Conservation (phyloP, 1,139 yeast genomes). For the Pichia sp. region DNA sequence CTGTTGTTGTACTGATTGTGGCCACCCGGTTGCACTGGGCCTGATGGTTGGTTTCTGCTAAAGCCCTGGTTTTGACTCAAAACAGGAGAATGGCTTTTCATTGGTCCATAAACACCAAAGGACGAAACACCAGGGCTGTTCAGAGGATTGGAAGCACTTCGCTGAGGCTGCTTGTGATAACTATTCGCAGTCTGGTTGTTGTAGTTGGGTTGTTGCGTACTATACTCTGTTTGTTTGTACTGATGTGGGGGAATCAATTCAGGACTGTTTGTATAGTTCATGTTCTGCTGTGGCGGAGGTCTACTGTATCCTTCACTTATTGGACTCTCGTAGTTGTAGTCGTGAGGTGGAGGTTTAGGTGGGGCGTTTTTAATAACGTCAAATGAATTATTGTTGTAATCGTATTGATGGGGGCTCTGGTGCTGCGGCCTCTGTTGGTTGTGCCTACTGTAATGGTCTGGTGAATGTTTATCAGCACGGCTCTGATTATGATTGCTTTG, state of each 20-base stretch:
- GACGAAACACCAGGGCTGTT: slow-evolving; percentile 12
- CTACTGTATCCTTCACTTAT: not conserved
- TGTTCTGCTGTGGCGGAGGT: not conserved
- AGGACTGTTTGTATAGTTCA: slow-evolving; percentile 15
- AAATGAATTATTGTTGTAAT: not conserved
- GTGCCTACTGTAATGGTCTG: not conserved
- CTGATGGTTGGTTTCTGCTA: not conserved
- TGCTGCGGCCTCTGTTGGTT: slow-evolving; percentile 1
- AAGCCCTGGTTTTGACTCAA: not conserved
- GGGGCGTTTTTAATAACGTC: not conserved
- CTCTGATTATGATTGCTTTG: not conserved
- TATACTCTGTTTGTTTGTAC: slow-evolving; percentile 10
- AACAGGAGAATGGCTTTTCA: slow-evolving; percentile 16
- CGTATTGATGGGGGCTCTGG: not conserved
- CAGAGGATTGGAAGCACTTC: slow-evolving; percentile 8
- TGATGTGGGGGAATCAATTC: slow-evolving; percentile 18
- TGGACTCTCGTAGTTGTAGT: slow-evolving; percentile 9
- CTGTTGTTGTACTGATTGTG: not conserved
- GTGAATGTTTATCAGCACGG: not conserved
- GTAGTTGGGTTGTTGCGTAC: not conserved
- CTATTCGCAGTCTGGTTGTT: not conserved
- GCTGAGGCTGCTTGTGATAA: not conserved
- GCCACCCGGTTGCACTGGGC: not conserved
- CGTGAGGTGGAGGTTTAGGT: slow-evolving; percentile 6
- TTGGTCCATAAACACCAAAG: slow-evolving; percentile 17